Base-by-base conservation (phyloP, 441 rosid genomes). In the Melastoma candidum region DNA sequence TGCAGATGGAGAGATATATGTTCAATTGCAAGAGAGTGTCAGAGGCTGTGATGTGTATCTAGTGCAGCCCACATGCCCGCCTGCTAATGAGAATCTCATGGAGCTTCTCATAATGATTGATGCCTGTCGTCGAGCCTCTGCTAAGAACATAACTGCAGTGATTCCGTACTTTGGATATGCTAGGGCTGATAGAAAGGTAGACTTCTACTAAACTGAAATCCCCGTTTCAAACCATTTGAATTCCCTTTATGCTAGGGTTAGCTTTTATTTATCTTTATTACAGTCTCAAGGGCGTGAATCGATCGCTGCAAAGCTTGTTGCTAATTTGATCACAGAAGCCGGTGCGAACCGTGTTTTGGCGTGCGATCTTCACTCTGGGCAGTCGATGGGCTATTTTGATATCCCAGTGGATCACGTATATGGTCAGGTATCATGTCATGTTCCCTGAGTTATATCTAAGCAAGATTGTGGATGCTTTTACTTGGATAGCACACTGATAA, bases 91-190 rank as follows among this genome's bases (percentile, higher is more conserved):
- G 71, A 92, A 92, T 67, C 95, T 93, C 48, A 85, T 88, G 98
- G 98, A 92, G 67, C 80, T 92, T 61, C 77, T 92, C 25, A 69
- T 92, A 26, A 92, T 88, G 98, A 75, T 92, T 46, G 98, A 92
- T 71, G 97, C 98, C 59, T 92, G 97, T 65, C 83, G 97, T n/a
- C 75, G 97, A 73, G 98, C 97, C 7, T 92, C 98, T 0, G 98
- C 98, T 47, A 88, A 85, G 68, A 85, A 77, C 43, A 92, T 92
- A 26, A 92, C 95, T 2, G 97, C 95, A 0, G 98, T 92, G n/a
- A 84, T 92, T 67, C 98, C 98, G 3, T 92, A 92, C 76, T 92
- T 92, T 72, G 98, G 98, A 17, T 88, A 88, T 72, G 97, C 98
- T 50, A 80, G 97, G 62, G 98, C 98, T 67, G 98, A 92, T 77